Conservation (phyloP, 2,329 filamentous ascomycete genomes). For the Fusarium multiceps region DNA sequence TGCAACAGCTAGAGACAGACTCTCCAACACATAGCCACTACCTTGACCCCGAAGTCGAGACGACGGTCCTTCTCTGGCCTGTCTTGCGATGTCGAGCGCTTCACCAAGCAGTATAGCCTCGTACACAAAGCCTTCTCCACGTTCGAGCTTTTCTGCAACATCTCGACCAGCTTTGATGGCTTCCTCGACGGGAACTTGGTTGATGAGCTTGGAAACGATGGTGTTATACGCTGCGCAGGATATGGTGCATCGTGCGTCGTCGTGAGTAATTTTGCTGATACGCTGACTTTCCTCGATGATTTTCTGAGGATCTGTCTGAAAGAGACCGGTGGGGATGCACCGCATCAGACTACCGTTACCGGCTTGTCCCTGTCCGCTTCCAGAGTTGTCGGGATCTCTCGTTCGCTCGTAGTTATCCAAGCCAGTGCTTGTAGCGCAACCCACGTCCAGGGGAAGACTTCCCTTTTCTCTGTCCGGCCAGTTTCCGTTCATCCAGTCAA, state of each 20-base stretch:
- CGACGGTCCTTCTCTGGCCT: constrained; percentile 50
- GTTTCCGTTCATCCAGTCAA: constrained; percentile 56
- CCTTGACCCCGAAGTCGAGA: constrained; percentile 45
- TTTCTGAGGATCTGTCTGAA: constrained; percentile 46
- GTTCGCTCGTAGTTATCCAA: constrained; percentile 46
- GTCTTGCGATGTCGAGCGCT: constrained; percentile 39
- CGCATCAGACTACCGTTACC: constrained; percentile 62
- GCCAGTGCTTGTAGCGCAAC: constrained; percentile 53
- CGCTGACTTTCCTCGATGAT: constrained; percentile 49
- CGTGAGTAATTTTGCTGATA: constrained; percentile 55
- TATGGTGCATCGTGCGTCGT: constrained; percentile 51
- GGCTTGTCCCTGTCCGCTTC: constrained; percentile 53
- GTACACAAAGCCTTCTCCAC: constrained; percentile 27
- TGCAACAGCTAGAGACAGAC: constrained; percentile 55
- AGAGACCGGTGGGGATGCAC: constrained; percentile 59
- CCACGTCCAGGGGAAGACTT: constrained; percentile 53
- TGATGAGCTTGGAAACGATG: constrained; percentile 51
- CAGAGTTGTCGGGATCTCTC: constrained; percentile 41
- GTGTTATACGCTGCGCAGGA: constrained; percentile 56
- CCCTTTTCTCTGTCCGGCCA: constrained; percentile 56
- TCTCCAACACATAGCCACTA: constrained; percentile 58
- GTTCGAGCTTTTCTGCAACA: constrained; percentile 42
- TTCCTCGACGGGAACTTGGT: constrained; percentile 33
- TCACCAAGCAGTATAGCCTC: constrained; percentile 47
- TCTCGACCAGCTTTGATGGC: constrained; percentile 48